phyloP scores from a whole-genome alignment of 805 yeast species.

The Henningerozyma blattae region DNA sequence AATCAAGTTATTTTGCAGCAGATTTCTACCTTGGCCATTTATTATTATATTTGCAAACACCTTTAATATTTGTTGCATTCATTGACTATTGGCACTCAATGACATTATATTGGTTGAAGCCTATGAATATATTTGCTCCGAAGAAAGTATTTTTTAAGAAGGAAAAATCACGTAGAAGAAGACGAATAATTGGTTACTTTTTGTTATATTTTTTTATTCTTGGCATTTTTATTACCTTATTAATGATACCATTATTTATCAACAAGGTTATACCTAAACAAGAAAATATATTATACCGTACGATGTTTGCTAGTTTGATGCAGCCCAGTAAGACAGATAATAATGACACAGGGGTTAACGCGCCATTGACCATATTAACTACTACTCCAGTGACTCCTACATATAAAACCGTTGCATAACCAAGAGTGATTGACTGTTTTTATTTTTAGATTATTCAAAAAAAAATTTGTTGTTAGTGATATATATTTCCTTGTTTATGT shows the following conservation, averaged over 20 bases:
- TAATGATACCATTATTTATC: constrained; percentile 39
- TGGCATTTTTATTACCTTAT: constrained; percentile 27
- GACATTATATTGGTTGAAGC: constrained; percentile 56
- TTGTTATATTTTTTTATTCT: constrained; percentile 33
- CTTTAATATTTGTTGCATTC: constrained; percentile 49
- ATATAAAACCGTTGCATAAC: constrained; percentile 23
- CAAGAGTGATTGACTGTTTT: too few species aligned
- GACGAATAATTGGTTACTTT: constrained; percentile 34
- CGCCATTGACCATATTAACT: constrained; percentile 34
- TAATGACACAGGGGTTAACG: constrained; percentile 53
- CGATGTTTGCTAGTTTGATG: constrained; percentile 29
- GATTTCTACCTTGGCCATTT: constrained; percentile 52
- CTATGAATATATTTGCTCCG: constrained; percentile 28
- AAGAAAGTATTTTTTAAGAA: constrained; percentile 29
- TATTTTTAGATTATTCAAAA: too few species aligned
- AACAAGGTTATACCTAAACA: constrained; percentile 19
- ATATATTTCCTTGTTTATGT: too few species aligned
- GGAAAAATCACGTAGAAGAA: constrained; percentile 28
- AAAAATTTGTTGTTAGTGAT: too few species aligned
- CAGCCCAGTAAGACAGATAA: constrained; percentile 53
- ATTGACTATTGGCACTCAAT: constrained; percentile 57
- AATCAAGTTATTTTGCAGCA: constrained; percentile 54
- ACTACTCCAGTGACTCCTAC: constrained; percentile 26
- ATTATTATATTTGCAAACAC: constrained; percentile 45
- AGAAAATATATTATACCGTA: constrained; percentile 7